Percentiles rank a stretch among this genome's conserved stretches.
Evolutionary conservation across 345 rosid genomes (phyloP).

Genomic region (Angophora floribunda): DNA sequence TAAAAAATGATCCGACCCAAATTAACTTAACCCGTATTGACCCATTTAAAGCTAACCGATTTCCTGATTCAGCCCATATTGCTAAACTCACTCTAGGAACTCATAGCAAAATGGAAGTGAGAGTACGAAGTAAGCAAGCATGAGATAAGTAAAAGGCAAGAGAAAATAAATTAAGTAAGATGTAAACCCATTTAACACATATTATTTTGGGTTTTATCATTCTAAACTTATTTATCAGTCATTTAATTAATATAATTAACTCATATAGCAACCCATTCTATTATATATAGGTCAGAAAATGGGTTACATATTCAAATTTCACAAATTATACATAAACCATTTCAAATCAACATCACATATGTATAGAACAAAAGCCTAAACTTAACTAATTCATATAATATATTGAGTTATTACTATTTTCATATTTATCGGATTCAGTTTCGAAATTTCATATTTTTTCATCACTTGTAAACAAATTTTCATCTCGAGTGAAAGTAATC

Average conservation of each 20-base stretch:
- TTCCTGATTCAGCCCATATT: no score
- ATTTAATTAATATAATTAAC: no score
- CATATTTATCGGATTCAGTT: not conserved
- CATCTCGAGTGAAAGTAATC: not conserved
- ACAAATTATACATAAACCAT: not conserved
- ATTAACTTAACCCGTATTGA: no score
- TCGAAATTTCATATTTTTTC: not conserved
- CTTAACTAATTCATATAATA: not conserved
- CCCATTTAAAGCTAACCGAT: no score
- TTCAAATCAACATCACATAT: not conserved
- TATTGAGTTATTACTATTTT: not conserved
- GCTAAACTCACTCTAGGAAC: accelerated
- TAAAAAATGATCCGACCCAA: accelerated
- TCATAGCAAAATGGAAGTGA: not conserved
- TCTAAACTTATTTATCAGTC: accelerated
- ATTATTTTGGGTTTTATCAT: accelerated
- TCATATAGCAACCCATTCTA: no score
- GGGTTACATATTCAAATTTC: not conserved
- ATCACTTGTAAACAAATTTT: not conserved
- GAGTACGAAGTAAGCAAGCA: accelerated
- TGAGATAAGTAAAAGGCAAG: accelerated
- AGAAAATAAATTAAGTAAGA: accelerated
- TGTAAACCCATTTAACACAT: no score
- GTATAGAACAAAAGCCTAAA: not conserved
- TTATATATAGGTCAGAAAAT: no score